Base-by-base conservation (phyloP, 176 grass and related monocot genomes). In the Saccharum spontaneum region DNA sequence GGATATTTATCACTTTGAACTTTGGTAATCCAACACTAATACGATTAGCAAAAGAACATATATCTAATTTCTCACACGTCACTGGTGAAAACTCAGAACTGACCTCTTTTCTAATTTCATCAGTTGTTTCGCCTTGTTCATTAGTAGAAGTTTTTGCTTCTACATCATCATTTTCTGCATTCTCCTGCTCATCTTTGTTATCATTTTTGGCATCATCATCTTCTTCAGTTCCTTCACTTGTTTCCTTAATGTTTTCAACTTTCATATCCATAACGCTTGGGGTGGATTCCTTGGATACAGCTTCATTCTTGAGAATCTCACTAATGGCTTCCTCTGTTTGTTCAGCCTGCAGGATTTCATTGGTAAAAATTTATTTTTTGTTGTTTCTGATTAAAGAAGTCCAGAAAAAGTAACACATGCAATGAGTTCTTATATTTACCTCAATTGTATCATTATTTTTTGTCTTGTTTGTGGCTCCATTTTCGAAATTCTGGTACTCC, bases 91-190 rank as follows among this genome's bases (percentile, higher is more conserved):
- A 68, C 38, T 79, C 50, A 69, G 60, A 79, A 76, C 89, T 84
- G 48, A 87, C 89, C 85, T 90, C 75, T 30, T 82, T 82, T 59
- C 8, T 86, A 83, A 55, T 83, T 83, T 67, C 84, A 68, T 67
- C 59, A 73, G 20, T 39, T 84, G 39, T 69, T 84, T 79, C 31
- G 61, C 36, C 49, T 1, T 54, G 80, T 54, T 79, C 23, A 2
- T 39, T 26, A 60, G 16, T 69, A 83, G 68, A 79, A 75, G 4
- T 16, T 67, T 69, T 75, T 61, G 15, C 67, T 61, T 40, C 40
- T 77, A 39, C 16, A 16, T 46, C 73, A 78, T 78, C 73, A 4
- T 78, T 90, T 46, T 44, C 65, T 38, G 20, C 33, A 64, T 34
- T 70, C 31, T 87, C 75, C 38, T 61, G 4, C 26, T 68, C 88